These are phyloP conservation scores for Chenopodium album DNA, from an alignment of 148 eudicot genomes.

Conservation along the genomic window DNA sequence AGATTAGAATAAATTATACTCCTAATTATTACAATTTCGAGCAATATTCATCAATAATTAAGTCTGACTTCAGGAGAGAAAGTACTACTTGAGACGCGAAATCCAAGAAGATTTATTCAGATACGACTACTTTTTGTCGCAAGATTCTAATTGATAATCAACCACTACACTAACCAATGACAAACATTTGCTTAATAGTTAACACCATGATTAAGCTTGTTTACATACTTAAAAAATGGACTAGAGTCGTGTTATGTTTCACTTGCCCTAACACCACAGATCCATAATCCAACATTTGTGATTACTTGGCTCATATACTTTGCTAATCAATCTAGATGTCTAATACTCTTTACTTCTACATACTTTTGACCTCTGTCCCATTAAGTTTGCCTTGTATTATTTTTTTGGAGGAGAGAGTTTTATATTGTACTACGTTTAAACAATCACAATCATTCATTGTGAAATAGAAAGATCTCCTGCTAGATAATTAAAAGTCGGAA, in stretches of 20 bases:
- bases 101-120: not conserved
- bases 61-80: slow-evolving; percentile 2
- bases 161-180: not conserved
- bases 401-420: too few species aligned
- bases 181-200: not conserved
- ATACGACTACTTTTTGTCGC: too few species aligned
- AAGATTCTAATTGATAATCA: not conserved
- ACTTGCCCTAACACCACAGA: not conserved
- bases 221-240: not conserved
- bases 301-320: too few species aligned
- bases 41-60: not conserved
- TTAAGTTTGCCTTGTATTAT: too few species aligned
- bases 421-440: too few species aligned
- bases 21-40: not conserved
- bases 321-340: too few species aligned
- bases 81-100: not conserved
- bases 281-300: too few species aligned
- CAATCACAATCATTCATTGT: too few species aligned
- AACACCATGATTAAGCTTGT: not conserved
- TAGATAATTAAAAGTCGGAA: too few species aligned
- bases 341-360: too few species aligned
- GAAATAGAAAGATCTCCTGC: too few species aligned
- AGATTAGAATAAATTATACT: not conserved
- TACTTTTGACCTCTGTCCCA: too few species aligned
- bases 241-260: not conserved